phyloP scores from a whole-genome alignment of 169 alveolate genomes.

The Plasmodium cynomolgi region DNA sequence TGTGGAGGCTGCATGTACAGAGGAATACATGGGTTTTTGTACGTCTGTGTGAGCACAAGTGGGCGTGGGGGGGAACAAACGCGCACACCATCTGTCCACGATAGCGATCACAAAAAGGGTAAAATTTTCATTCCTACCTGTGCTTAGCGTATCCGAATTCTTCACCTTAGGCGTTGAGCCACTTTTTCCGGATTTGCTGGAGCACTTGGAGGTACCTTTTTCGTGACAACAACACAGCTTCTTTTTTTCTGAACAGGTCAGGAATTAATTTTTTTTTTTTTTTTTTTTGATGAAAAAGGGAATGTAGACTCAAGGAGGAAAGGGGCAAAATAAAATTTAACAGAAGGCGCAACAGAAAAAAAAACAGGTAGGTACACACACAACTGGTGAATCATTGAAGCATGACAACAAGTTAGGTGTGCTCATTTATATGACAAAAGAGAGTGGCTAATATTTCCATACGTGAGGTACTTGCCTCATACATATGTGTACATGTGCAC shows the following conservation, averaged over 20 bases:
- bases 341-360: not conserved
- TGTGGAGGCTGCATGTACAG: slow-evolving; percentile 45
- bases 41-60: not conserved
- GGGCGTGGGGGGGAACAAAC: not conserved
- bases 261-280: not conserved
- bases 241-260: slow-evolving; percentile 27
- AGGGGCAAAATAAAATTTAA: not conserved
- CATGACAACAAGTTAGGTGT: not conserved
- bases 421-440: not conserved
- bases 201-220: slow-evolving; percentile 26
- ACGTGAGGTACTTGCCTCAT: not conserved
- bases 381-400: not conserved
- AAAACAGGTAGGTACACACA: not conserved
- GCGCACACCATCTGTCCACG: not conserved
- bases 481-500: not conserved
- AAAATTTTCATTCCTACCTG: slow-evolving; percentile 9
- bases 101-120: not conserved
- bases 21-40: not conserved
- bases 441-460: not conserved
- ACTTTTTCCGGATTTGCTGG: slow-evolving; percentile 31
- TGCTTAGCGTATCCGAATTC: slow-evolving; percentile 44
- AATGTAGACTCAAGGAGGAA: not conserved
- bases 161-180: slow-evolving; percentile 13
- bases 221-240: slow-evolving; percentile 40
- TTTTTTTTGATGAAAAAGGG: not conserved